These are phyloP conservation scores for Medicago arabica DNA, from an alignment of 306 rosid genomes.

Conservation along the genomic window DNA sequence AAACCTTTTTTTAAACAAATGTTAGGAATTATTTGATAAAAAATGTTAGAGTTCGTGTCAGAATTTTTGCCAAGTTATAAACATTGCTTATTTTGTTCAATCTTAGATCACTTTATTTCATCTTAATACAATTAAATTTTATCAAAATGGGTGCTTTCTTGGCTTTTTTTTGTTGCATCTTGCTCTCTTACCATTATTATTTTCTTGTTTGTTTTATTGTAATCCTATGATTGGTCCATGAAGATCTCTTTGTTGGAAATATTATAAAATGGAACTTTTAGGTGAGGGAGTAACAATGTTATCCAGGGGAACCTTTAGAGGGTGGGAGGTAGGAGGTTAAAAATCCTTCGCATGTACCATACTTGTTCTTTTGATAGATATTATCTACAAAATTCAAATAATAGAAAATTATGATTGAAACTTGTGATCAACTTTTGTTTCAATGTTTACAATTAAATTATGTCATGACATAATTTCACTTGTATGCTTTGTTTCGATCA, in stretches of 20 bases:
- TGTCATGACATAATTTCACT: background rate
- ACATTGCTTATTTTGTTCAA: background rate
- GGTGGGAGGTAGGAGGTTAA: too few relatives aligned
- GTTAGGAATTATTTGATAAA: slow-evolving; percentile 14
- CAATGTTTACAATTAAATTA: background rate
- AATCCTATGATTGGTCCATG: too few relatives aligned
- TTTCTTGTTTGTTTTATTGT: too few relatives aligned
- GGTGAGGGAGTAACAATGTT: too few relatives aligned
- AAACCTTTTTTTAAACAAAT: slow-evolving; percentile 24
- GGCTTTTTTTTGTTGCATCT: too few relatives aligned
- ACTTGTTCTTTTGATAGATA: background rate
- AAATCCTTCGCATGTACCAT: background rate
- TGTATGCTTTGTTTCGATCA: background rate
- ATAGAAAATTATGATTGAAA: background rate
- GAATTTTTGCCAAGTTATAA: background rate
- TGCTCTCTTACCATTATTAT: too few relatives aligned
- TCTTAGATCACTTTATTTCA: slow-evolving; percentile 6
- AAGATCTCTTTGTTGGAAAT: too few relatives aligned
- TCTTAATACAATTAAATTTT: background rate
- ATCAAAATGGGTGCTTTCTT: too few relatives aligned
- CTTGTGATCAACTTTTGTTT: background rate
- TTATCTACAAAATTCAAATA: background rate
- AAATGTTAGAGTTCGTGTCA: slow-evolving; percentile 5
- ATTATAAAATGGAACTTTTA: too few relatives aligned
- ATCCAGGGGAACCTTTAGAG: too few relatives aligned